phyloP scores from a whole-genome alignment of 805 yeast species.

The Saccharomycopsis vini region DNA sequence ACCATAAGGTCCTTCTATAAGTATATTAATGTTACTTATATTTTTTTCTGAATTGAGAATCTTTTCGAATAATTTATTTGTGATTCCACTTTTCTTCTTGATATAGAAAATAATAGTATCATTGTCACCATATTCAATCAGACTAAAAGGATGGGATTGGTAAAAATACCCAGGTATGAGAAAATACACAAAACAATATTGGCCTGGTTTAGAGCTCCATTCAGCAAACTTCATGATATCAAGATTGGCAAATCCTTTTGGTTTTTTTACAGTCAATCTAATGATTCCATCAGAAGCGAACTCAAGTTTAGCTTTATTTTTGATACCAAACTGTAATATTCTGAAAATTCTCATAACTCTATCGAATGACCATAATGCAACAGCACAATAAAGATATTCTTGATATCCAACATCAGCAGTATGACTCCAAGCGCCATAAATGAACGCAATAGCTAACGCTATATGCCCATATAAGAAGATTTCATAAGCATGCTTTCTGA shows the following conservation, averaged over 20 bases:
- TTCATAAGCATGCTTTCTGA: constrained; percentile 53
- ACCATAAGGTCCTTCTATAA: constrained; percentile 62
- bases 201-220: constrained; percentile 47
- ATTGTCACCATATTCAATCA: background rate
- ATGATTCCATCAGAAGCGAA: constrained; percentile 38
- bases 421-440: constrained; percentile 52
- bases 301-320: constrained; percentile 39
- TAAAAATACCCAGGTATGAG: constrained; percentile 43
- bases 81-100: constrained; percentile 50
- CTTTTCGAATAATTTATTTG: constrained; percentile 32
- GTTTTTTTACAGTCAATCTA: constrained; percentile 34
- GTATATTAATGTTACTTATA: constrained; percentile 27
- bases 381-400: constrained; percentile 42
- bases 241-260: constrained; percentile 18
- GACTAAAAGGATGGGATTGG: constrained; percentile 70
- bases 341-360: constrained; percentile 48
- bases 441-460: constrained; percentile 41
- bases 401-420: constrained; percentile 41
- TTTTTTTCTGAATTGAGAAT: constrained; percentile 21
- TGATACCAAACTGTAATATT: constrained; percentile 45
- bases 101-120: constrained; percentile 22
- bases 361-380: constrained; percentile 67
- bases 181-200: constrained; percentile 50
- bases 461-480: constrained; percentile 51
- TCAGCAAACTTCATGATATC: constrained; percentile 34